Conservation (phyloP, 2,329 filamentous ascomycete genomes). For the Cordyceps tenuipes region DNA sequence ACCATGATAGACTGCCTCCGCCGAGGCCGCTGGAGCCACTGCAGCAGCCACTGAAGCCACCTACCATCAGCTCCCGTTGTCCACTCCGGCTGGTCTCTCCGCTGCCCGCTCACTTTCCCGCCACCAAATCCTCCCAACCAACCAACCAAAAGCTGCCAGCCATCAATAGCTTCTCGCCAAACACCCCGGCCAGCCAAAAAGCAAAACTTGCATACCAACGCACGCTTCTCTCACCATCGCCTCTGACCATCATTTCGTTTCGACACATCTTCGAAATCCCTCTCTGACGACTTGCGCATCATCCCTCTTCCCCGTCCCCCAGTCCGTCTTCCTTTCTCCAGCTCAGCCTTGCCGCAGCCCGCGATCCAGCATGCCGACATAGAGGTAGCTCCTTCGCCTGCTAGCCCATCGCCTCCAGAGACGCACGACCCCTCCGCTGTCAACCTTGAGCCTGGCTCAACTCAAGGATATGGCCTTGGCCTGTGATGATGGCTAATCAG, state of each 20-base stretch:
- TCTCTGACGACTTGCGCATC: background rate
- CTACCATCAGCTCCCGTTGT: too few relatives aligned
- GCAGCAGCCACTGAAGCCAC: too few relatives aligned
- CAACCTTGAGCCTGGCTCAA: conserved; percentile 8
- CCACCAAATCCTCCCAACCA: background rate
- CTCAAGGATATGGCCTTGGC: conserved; percentile 11
- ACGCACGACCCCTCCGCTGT: conserved; percentile 10
- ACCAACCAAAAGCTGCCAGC: background rate
- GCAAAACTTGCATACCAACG: conserved; percentile 4
- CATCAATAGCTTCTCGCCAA: conserved; percentile 9
- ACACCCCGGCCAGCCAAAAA: conserved; percentile 5
- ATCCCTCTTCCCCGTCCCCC: background rate
- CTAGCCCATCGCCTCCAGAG: conserved; percentile 1
- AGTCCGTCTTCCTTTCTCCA: background rate
- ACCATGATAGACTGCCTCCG: too few relatives aligned
- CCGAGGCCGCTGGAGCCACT: too few relatives aligned
- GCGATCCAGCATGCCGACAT: conserved; percentile 7
- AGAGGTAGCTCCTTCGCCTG: background rate
- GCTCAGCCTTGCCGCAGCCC: background rate
- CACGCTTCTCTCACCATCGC: background rate
- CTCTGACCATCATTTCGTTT: background rate
- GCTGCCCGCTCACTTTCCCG: background rate
- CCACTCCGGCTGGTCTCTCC: background rate
- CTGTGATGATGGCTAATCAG: conserved; percentile 7
- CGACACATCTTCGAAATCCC: background rate